A percentile compares a stretch with the other conserved stretches of the same genome.
These are phyloP conservation scores for Neopestalotiopsis rosae DNA, from an alignment of 2,329 filamentous ascomycete species.

Conservation along the genomic window DNA sequence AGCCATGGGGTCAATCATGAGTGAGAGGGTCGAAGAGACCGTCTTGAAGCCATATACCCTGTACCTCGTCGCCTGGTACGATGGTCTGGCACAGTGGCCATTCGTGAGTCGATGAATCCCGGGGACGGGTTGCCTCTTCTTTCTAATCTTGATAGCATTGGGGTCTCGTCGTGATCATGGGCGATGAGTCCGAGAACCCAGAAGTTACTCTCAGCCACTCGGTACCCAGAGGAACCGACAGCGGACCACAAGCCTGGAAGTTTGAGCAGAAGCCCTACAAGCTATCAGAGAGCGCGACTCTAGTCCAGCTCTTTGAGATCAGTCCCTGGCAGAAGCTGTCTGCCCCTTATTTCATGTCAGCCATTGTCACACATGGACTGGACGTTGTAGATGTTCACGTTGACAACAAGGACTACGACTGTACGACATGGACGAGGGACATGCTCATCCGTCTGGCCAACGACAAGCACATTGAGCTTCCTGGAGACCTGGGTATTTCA, in stretches of 20 bases:
- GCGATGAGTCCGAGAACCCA: background rate
- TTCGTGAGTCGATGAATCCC: background rate
- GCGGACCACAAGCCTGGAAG: background rate
- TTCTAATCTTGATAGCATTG: background rate
- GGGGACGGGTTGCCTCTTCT: background rate
- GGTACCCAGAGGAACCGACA: background rate
- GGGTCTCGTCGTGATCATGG: background rate
- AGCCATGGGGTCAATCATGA: background rate
- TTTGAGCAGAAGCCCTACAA: background rate
- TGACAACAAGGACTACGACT: background rate
- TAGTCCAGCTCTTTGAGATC: conserved; percentile 2
- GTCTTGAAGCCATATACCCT: background rate
- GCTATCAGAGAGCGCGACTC: background rate
- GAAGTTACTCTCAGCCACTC: background rate
- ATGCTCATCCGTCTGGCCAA: background rate
- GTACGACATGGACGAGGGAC: background rate
- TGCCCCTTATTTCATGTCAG: background rate
- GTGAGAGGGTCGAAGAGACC: background rate
- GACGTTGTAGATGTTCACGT: background rate
- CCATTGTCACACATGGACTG: background rate
- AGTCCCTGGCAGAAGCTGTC: background rate
- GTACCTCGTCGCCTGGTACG: background rate
- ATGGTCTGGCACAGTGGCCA: background rate
- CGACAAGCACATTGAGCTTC: background rate
- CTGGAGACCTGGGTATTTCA: background rate